Evolutionary conservation across 768 basidiomycete genomes (phyloP).

Genomic region (Rhodotorula toruloides): DNA sequence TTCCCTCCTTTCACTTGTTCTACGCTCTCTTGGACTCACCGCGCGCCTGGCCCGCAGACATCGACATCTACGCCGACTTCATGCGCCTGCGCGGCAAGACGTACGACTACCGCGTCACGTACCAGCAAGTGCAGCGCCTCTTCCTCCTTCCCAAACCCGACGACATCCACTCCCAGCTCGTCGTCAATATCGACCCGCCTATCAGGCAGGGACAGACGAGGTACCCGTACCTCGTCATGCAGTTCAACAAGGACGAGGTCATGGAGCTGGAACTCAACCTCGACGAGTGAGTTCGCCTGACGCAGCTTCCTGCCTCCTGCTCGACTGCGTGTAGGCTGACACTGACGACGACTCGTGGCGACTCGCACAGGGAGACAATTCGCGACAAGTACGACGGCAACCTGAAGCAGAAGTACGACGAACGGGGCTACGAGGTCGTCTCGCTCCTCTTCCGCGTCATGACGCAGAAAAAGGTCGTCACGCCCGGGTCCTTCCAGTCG

Average conservation of each 20-base stretch:
- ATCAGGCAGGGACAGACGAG: slow-evolving; percentile 97
- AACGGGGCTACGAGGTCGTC: slow-evolving; percentile 90
- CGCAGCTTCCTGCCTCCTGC: slow-evolving; percentile 49
- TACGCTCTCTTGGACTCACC: neutral
- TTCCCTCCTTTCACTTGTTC: neutral
- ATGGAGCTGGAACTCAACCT: slow-evolving; percentile 92
- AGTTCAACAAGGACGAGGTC: slow-evolving; percentile 94
- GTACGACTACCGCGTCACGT: slow-evolving; percentile 96
- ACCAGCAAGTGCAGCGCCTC: slow-evolving; percentile 74
- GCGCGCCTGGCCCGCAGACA: slow-evolving; percentile 61
- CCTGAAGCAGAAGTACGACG: slow-evolving; percentile 88
- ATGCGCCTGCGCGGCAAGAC: slow-evolving; percentile 94
- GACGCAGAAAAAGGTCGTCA: slow-evolving; percentile 83
- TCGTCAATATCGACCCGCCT: slow-evolving; percentile 85
- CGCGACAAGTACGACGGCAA: slow-evolving; percentile 59
- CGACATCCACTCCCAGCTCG: slow-evolving; percentile 89
- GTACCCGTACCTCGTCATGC: slow-evolving; percentile 97
- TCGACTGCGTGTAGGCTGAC: neutral
- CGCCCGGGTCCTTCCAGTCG: slow-evolving; percentile 81
- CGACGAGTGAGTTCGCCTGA: slow-evolving; percentile 55
- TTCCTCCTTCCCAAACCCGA: slow-evolving; percentile 90
- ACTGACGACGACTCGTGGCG: neutral
- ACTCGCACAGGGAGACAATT: slow-evolving; percentile 44
- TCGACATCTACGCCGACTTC: slow-evolving; percentile 96
- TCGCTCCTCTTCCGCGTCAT: slow-evolving; percentile 87